Evolutionary conservation across 2,329 filamentous ascomycete genomes (phyloP).

Genomic region (Epichloe sibirici): DNA sequence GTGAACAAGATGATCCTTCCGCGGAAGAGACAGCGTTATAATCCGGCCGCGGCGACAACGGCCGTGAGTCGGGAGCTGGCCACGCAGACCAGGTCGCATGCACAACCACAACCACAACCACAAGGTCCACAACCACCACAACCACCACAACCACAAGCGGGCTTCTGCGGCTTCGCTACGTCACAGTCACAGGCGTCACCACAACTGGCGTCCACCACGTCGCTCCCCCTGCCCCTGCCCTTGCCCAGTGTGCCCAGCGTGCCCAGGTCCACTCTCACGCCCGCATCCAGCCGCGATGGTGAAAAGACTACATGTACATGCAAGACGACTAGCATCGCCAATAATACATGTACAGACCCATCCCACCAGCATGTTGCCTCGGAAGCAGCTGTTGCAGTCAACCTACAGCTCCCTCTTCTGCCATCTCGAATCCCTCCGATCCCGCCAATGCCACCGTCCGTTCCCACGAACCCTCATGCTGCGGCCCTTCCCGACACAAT

Average conservation of each 20-base stretch:
- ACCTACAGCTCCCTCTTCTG: not conserved
- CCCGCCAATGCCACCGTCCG: conserved; percentile 4
- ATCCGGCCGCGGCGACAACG: conserved; percentile 13
- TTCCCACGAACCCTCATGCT: not conserved
- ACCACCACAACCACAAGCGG: not conserved
- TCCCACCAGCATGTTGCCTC: not conserved
- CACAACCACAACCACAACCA: not conserved
- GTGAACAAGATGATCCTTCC: conserved; percentile 18
- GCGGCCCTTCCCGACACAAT: not conserved
- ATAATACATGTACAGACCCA: not conserved
- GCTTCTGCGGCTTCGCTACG: not conserved
- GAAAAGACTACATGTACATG: not conserved
- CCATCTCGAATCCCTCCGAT: not conserved
- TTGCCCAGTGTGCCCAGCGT: not conserved
- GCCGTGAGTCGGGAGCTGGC: conserved; percentile 9
- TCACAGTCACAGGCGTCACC: not conserved
- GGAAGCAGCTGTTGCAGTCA: not conserved
- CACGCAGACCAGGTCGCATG: conserved; percentile 4
- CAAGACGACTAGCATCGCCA: not conserved
- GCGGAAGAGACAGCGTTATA: conserved; percentile 22
- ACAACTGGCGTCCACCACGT: not conserved
- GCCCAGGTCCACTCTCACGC: not conserved
- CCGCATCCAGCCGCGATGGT: not conserved
- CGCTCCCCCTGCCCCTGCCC: not conserved
- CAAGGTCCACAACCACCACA: not conserved